These are phyloP conservation scores for Glonium stellatum DNA, from an alignment of 495 filamentous ascomycete species.

Conservation along the genomic window DNA sequence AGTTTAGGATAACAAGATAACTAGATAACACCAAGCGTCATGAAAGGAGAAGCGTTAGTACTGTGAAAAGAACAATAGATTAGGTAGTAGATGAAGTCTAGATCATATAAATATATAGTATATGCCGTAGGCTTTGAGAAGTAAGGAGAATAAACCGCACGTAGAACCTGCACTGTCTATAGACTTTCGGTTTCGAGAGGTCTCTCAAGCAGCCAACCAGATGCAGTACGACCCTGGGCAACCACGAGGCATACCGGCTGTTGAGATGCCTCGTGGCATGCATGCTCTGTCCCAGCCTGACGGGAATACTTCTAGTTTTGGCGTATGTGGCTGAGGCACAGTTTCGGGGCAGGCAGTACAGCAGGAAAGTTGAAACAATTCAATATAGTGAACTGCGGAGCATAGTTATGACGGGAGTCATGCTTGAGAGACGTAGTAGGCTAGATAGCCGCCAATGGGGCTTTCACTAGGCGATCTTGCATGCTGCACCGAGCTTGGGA, in stretches of 20 bases:
- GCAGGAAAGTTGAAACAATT: too few species aligned
- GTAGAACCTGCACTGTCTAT: not conserved
- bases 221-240: not conserved
- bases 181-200: not conserved
- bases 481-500: too few species aligned
- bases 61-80: not conserved
- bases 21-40: not conserved
- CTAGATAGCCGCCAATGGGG: too few species aligned
- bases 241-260: not conserved
- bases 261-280: not conserved
- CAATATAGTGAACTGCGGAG: too few species aligned
- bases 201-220: not conserved
- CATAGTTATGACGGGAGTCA: too few species aligned
- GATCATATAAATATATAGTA: not conserved
- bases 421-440: too few species aligned
- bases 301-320: not conserved
- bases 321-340: not conserved
- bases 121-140: too few species aligned
- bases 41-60: not conserved
- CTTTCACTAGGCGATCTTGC: too few species aligned
- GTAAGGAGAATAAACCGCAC: too few species aligned
- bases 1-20: not conserved
- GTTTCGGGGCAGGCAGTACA: too few species aligned
- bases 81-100: not conserved
- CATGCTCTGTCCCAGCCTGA: not conserved